A percentile compares a stretch with the other conserved stretches of the same genome.
These are phyloP conservation scores for Aspergillus niger DNA, from an alignment of 2,329 filamentous ascomycete species.

Conservation along the genomic window DNA sequence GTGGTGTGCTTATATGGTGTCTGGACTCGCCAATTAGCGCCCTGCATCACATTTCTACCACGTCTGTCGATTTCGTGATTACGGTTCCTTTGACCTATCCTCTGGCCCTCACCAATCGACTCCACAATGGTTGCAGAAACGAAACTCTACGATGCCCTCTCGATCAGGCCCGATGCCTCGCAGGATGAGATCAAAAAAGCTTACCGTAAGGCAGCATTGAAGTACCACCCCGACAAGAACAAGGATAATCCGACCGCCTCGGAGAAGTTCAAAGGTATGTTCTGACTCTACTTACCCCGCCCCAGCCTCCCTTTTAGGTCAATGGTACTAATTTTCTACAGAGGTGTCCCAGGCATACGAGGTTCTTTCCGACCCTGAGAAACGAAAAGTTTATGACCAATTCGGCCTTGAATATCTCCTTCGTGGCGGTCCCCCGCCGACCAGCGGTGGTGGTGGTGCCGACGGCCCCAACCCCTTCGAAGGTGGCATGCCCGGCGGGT, in stretches of 20 bases:
- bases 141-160: conserved; percentile 87
- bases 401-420: conserved; percentile 92
- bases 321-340: conserved; percentile 26
- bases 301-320: neutral
- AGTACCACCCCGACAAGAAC: conserved; percentile 98
- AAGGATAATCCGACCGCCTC: conserved; percentile 80
- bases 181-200: conserved; percentile 98
- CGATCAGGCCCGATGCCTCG: conserved; percentile 74
- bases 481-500: conserved; percentile 57
- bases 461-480: conserved; percentile 62
- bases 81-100: neutral
- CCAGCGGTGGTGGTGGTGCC: conserved; percentile 60
- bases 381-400: conserved; percentile 92
- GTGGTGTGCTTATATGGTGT: conserved; percentile 17
- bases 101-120: neutral
- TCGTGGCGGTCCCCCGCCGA: conserved; percentile 70
- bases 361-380: conserved; percentile 95
- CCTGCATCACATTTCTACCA: neutral
- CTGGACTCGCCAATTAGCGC: conserved; percentile 15
- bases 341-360: conserved; percentile 97
- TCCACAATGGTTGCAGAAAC: conserved; percentile 85
- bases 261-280: conserved; percentile 86
- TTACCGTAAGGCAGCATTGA: conserved; percentile 78
- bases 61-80: neutral
- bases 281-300: neutral